Evolutionary conservation across 768 basidiomycete genomes (phyloP), one percentile per base, ranked within the genome.

Genomic region (Pulveroboletus sp.): DNA sequence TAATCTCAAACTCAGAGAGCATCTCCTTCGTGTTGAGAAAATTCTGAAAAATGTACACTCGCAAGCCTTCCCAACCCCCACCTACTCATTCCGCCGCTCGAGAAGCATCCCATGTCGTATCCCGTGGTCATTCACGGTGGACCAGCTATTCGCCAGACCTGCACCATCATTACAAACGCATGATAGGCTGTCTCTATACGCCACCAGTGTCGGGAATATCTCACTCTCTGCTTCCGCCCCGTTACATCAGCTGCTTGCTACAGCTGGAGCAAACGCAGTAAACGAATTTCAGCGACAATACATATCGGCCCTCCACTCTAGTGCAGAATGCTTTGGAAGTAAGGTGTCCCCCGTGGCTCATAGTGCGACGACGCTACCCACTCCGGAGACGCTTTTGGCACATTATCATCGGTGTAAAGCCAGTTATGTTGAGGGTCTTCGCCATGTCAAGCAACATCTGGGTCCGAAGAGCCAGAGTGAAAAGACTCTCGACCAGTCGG

Each of bases 401-500:
- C 40, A 62, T 39, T 55, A 65, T 24, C 4, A 9, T 24, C 35
- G 10, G 9, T 57, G 50, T 37, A 54, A 39, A 39, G 18, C n/a
- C 5, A 38, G 15, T 27, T 63, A 56, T 30, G 11, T 18, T 2
- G 6, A 46, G 4, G 27, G 14, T 2, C 38, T 51, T 2, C 8
- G 14, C 3, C 1, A n/a, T 24, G 11, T 67, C 42, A 28, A 27
- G 30, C 18, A 46, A 3, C 4, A 21, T 32, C 53, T 60, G 41
- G 58, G 13, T 47, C 58, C 67, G 2, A 39, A 10, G 26, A 61
- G 40, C 31, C 8, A 17, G 8, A 49, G 47, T 4, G 67, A 70
- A 50, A 24, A 28, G 4, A 50, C 60, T 5, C 28, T 67, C 2
- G 18, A 39, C 10, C 31, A 38, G 15, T 53, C 65, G 0, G 67